Evolutionary conservation across 352 stramenopile genomes (phyloP).

Genomic region (Thraustochytrium striatum): DNA sequence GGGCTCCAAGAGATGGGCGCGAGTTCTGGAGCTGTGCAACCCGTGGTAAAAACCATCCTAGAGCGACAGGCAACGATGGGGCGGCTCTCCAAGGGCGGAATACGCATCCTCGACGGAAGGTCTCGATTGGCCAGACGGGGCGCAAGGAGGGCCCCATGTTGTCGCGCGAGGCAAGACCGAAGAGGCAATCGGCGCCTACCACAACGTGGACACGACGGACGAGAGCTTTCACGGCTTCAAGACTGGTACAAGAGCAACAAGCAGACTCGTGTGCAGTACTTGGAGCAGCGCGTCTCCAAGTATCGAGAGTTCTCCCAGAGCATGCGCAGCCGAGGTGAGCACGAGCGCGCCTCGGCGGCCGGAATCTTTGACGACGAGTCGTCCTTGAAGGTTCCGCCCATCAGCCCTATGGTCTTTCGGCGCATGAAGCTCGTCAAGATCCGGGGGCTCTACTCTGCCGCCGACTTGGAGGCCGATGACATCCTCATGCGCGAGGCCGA

Average conservation of each 20-base stretch:
- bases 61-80: too few species aligned
- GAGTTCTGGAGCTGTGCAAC: too few species aligned
- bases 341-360: not conserved
- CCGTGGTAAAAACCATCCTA: too few species aligned
- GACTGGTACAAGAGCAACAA: conserved; percentile 17
- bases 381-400: conserved; percentile 16
- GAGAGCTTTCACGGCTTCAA: conserved; percentile 13
- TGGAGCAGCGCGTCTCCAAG: conserved; percentile 4
- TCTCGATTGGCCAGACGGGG: too few species aligned
- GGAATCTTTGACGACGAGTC: conserved; percentile 8
- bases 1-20: too few species aligned
- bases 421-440: conserved; percentile 3
- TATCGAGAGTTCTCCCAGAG: not conserved
- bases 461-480: conserved; percentile 22
- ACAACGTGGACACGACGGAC: too few species aligned
- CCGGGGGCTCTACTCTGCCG: not conserved
- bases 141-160: too few species aligned
- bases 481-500: not conserved
- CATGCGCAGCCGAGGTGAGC: conserved; percentile 19
- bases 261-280: not conserved
- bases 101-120: too few species aligned
- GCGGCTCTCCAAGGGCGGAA: too few species aligned
- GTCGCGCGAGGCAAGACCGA: too few species aligned
- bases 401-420: not conserved
- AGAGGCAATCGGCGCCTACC: too few species aligned